Base-by-base conservation (phyloP, 2,329 filamentous ascomycete species). In the Cryphonectria japonica region DNA sequence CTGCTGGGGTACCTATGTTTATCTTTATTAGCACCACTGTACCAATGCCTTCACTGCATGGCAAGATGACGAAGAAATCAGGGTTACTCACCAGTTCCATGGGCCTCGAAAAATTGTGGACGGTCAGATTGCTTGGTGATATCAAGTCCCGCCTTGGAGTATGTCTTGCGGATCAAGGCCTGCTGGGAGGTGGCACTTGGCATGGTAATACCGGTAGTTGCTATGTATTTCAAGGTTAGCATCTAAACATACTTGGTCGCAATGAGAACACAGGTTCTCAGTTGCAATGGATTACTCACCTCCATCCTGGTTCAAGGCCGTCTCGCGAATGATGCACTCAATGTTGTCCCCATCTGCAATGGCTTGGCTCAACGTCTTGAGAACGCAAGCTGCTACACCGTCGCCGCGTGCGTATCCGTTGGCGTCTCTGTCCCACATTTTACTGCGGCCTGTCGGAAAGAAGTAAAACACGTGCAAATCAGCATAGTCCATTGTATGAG, bases 361-460 rank as follows among this genome's bases (percentile, higher is more conserved):
- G 0, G 87, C 87, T 43, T 79, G 78, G 19, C 80, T 80, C 19
- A 81, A 76, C 1, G 76, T 80, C 76, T 88, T 88, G 1, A 88
- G 72, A 0, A 87, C 71, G 0, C 88, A 39, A 2, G 82, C 78
- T 0, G 79, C 83, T 9, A 84, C 75, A 2, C 86, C 87, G 70
- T 88, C 86, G 1, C 85, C 86, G 19, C 86, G 79, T 0, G 81
- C 85, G 71, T 88, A 88, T 0, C 86, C 87, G 68, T 86, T 79
- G 0, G 84, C 86, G 3, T 76, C 75, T 0, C 76, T 75, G 71
- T 87, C 85, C 76, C 83, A 87, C 74, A 81, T 86, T 39, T 37
- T 34, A 61, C 34, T 81, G 26, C 79, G 78, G 41, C 78, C 83
- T 61, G 76, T 11, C 22, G 6, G 39, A 0, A 43, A 43, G 41